Evolutionary conservation across 208 protist species (phyloP).

Genomic region (Trichomonas gallinae): DNA sequence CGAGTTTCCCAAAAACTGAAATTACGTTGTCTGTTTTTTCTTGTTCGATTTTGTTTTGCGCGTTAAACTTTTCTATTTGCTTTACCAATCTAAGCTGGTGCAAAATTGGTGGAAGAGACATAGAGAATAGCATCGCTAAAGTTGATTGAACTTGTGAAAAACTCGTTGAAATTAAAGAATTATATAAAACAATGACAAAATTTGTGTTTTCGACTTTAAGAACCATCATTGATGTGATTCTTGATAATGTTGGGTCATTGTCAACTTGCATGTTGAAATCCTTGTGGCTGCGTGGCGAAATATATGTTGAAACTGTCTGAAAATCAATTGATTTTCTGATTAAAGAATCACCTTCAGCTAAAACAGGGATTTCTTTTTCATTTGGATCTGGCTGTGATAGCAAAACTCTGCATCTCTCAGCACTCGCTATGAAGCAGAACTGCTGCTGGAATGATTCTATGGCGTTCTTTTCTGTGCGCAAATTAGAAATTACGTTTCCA

Average conservation of each 20-base stretch:
- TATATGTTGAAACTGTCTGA: neutral
- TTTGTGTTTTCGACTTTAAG: neutral
- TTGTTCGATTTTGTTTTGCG: neutral
- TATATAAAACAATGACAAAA: neutral
- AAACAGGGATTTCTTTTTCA: neutral
- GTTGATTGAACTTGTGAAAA: neutral
- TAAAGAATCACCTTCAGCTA: neutral
- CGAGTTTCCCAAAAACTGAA: neutral
- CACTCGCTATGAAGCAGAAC: neutral
- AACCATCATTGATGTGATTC: neutral
- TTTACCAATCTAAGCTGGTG: neutral
- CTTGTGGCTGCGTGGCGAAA: neutral
- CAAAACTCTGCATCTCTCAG: neutral
- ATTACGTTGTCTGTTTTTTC: neutral
- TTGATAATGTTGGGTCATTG: neutral
- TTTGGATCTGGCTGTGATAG: neutral
- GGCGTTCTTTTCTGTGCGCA: neutral
- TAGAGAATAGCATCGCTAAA: neutral
- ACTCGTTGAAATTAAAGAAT: neutral
- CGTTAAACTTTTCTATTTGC: neutral
- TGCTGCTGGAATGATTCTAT: neutral
- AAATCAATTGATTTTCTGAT: neutral
- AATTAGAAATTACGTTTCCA: neutral
- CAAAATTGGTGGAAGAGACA: neutral
- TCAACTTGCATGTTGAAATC: conserved; percentile 4